Conservation (phyloP, 106 monocot species). For the Dendrobium huoshanense region DNA sequence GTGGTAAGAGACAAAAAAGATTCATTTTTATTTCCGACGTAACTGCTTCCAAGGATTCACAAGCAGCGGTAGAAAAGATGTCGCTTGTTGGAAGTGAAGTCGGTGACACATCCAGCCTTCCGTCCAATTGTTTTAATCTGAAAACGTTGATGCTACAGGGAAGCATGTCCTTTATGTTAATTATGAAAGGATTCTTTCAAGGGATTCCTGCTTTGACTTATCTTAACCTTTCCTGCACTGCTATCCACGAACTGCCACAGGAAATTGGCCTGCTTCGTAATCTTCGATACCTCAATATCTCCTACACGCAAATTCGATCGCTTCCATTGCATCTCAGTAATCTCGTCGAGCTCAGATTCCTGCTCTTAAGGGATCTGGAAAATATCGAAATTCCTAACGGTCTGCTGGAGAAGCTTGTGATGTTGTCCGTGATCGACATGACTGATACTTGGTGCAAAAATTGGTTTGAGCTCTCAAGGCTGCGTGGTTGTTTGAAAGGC, state of each 20-base stretch:
- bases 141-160: constrained; percentile 10
- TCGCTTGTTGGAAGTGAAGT: constrained; percentile 6
- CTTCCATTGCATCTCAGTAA: constrained; percentile 6
- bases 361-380: not conserved
- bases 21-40: not conserved
- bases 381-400: constrained; percentile 11
- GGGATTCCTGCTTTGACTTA: constrained; percentile 2
- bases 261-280: constrained; percentile 7
- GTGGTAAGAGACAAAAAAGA: not conserved
- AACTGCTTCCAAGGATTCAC: not conserved
- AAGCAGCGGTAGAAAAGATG: constrained; percentile 6
- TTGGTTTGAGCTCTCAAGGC: not conserved
- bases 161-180: not conserved
- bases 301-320: not conserved
- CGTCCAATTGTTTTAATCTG: constrained; percentile 8
- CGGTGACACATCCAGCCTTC: not conserved
- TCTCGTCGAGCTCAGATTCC: constrained; percentile 6
- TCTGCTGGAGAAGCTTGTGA: constrained; percentile 2
- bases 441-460: constrained; percentile 3
- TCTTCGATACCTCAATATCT: constrained; percentile 18
- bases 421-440: constrained; percentile 8
- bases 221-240: constrained; percentile 19
- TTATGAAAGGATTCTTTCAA: constrained; percentile 5
- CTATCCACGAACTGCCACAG: constrained; percentile 1
- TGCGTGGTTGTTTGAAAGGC: not conserved